Percentiles rank a stretch among this genome's conserved stretches.
Conservation (phyloP, 192 early-diverging fungal species). For the Dispira simplex region DNA sequence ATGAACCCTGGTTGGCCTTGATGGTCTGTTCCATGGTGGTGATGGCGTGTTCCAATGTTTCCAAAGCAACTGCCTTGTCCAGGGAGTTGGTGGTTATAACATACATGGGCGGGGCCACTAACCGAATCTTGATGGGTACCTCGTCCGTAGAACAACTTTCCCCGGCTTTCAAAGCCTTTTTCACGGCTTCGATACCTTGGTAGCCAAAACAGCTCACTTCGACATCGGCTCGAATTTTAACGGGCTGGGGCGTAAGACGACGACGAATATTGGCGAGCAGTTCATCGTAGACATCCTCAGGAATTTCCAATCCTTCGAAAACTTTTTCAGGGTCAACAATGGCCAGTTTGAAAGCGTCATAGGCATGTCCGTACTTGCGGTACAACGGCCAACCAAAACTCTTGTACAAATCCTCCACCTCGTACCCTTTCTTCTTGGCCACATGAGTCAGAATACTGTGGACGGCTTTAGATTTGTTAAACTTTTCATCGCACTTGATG, state of each 20-base stretch:
- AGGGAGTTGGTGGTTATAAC: slow-evolving; percentile 75
- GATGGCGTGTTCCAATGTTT: slow-evolving; percentile 80
- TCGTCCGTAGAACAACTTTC: slow-evolving; percentile 64
- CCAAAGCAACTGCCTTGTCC: slow-evolving; percentile 73
- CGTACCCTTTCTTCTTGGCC: slow-evolving; percentile 66
- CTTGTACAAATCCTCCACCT: slow-evolving; percentile 73
- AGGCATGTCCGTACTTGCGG: slow-evolving; percentile 89
- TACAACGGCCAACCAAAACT: slow-evolving; percentile 90
- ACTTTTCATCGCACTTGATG: slow-evolving; percentile 80
- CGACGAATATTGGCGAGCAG: slow-evolving; percentile 72
- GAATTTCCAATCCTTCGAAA: slow-evolving; percentile 64
- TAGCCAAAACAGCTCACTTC: slow-evolving; percentile 87
- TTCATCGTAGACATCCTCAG: slow-evolving; percentile 44
- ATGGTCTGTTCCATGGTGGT: slow-evolving; percentile 64
- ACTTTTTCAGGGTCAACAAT: slow-evolving; percentile 73
- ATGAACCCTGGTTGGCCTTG: slow-evolving; percentile 47
- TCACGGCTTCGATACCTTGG: slow-evolving; percentile 94
- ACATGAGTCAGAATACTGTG: slow-evolving; percentile 35
- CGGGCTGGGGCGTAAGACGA: slow-evolving; percentile 85
- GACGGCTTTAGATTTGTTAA: slow-evolving; percentile 77
- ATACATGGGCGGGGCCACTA: slow-evolving; percentile 90
- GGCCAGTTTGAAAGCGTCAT: slow-evolving; percentile 91
- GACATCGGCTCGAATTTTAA: slow-evolving; percentile 93
- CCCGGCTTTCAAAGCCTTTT: slow-evolving; percentile 71
- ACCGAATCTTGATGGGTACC: slow-evolving; percentile 68